A percentile compares a stretch with the other conserved stretches of the same genome.
phyloP scores from a whole-genome alignment of 2,329 filamentous ascomycete genomes.

The Falciphora oryzae region DNA sequence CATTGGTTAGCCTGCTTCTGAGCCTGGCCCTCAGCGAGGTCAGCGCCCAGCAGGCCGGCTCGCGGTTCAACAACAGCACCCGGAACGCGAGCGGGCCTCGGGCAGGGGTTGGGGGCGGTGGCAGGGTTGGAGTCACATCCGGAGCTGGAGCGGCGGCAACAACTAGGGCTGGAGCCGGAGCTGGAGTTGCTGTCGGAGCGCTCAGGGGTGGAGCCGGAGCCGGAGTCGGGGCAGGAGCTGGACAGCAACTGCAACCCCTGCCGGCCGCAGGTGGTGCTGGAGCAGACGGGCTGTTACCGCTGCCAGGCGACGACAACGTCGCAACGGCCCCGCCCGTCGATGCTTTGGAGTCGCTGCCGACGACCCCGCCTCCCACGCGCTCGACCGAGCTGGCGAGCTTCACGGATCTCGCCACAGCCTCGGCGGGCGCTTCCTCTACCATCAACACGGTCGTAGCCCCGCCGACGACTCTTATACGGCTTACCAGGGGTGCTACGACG shows the following conservation, averaged over 20 bases:
- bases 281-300: background rate
- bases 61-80: constrained; percentile 1
- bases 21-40: background rate
- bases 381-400: no score
- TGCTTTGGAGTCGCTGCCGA: background rate
- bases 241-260: background rate
- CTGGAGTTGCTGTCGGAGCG: background rate
- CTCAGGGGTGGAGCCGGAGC: background rate
- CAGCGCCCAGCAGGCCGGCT: background rate
- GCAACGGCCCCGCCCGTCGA: no score
- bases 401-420: background rate
- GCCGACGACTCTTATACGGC: background rate
- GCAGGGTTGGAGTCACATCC: background rate
- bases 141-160: background rate
- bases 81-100: background rate
- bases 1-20: background rate
- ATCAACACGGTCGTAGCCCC: no score
- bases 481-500: background rate
- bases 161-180: background rate
- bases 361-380: background rate
- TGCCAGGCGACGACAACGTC: background rate
- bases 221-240: no score
- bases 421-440: background rate
- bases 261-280: background rate
- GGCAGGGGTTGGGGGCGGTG: background rate